Percentiles rank a stretch among this genome's conserved stretches.
Evolutionary conservation across 352 stramenopile species (phyloP).

Genomic region (Pythium folliculosum): DNA sequence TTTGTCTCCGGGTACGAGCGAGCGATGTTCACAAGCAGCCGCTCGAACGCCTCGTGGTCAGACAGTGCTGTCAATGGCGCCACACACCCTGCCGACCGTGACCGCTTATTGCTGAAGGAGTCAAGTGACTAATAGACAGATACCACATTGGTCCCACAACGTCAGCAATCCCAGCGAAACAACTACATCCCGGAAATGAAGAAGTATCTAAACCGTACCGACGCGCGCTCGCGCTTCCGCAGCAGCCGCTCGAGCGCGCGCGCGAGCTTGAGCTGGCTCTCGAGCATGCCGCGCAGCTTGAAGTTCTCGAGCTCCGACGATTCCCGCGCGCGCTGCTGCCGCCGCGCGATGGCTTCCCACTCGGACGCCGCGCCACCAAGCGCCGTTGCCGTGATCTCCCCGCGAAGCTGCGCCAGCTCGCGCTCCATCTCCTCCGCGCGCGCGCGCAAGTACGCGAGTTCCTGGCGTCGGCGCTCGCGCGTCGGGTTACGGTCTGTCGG

Average conservation of each 20-base stretch:
- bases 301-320: slow-evolving; percentile 20
- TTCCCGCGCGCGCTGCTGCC: slow-evolving; percentile 4
- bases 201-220: too few species aligned
- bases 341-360: slow-evolving; percentile 19
- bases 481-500: slow-evolving; percentile 21
- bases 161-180: too few species aligned
- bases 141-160: too few species aligned
- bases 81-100: neutral
- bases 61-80: neutral
- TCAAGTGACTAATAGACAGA: neutral
- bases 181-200: too few species aligned
- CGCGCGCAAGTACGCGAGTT: slow-evolving; percentile 13
- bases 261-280: slow-evolving; percentile 21
- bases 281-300: slow-evolving; percentile 17
- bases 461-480: slow-evolving; percentile 12
- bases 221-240: slow-evolving; percentile 7
- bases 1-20: slow-evolving; percentile 34
- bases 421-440: slow-evolving; percentile 14
- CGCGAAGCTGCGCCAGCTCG: slow-evolving; percentile 11
- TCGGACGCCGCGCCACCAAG: neutral
- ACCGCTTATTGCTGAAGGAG: neutral
- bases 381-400: neutral
- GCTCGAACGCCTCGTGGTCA: slow-evolving; percentile 23
- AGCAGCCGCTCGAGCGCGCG: slow-evolving; percentile 22
- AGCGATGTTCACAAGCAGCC: slow-evolving; percentile 31